Conservation (phyloP, 257 asterid species). For the Solanum rostratum region DNA sequence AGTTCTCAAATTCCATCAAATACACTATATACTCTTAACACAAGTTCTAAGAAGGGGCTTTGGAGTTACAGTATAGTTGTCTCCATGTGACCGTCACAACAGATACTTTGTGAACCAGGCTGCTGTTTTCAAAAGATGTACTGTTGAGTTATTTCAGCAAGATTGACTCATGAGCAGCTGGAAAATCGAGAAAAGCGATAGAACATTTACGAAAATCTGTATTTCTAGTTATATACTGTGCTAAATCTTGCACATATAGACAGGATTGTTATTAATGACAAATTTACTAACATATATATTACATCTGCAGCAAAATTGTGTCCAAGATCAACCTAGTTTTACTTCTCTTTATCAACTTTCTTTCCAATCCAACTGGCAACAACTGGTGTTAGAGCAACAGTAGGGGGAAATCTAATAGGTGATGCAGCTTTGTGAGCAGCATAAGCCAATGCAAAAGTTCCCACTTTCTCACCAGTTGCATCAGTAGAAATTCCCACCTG, state of each 20-base stretch:
- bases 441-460: slow-evolving; percentile 89
- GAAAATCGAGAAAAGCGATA: not conserved
- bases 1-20: not conserved
- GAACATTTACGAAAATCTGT: not conserved
- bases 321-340: not conserved
- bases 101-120: not conserved
- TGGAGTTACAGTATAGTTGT: not conserved
- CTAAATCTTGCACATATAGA: not conserved
- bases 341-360: slow-evolving; percentile 60
- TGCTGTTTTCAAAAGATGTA: not conserved
- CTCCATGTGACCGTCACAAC: no score
- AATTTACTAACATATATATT: not conserved
- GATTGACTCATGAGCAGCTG: not conserved
- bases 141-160: not conserved
- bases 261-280: not conserved
- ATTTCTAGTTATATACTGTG: not conserved
- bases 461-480: slow-evolving; percentile 83
- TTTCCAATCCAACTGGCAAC: slow-evolving; percentile 92
- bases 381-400: slow-evolving; percentile 87
- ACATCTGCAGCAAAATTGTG: slow-evolving; percentile 11
- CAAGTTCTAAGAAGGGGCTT: not conserved
- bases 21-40: not conserved
- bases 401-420: slow-evolving; percentile 92
- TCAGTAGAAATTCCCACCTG: slow-evolving; percentile 66
- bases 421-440: slow-evolving; percentile 99